These are phyloP conservation scores for Fraxinus excelsior DNA, from an alignment of 257 asterid species.

Conservation along the genomic window DNA sequence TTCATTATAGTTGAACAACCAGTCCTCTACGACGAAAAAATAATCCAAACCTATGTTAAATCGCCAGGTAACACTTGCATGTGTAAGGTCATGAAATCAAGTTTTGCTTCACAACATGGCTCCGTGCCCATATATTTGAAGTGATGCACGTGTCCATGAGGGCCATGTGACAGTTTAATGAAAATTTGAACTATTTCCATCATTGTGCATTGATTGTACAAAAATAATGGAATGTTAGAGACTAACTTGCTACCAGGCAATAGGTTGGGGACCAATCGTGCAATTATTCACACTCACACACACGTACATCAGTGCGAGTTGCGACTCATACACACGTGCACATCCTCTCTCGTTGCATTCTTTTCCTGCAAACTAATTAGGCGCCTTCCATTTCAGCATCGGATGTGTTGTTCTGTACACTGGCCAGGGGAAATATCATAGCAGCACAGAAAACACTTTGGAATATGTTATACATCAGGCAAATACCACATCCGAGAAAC, in stretches of 20 bases:
- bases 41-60: background rate
- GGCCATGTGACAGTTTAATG: background rate
- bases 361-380: slow-evolving; percentile 13
- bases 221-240: background rate
- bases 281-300: background rate
- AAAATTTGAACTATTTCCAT: background rate
- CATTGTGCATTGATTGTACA: background rate
- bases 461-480: slow-evolving; percentile 50
- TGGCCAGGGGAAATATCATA: slow-evolving; percentile 54
- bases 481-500: slow-evolving; percentile 35
- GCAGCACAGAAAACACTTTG: slow-evolving; percentile 46
- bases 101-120: background rate
- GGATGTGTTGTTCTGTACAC: slow-evolving; percentile 51
- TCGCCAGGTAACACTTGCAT: background rate
- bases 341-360: background rate
- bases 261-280: background rate
- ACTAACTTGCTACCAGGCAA: background rate
- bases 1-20: no score
- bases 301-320: background rate
- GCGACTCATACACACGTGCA: background rate
- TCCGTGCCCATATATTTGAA: background rate
- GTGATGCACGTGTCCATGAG: background rate
- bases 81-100: background rate
- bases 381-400: slow-evolving; percentile 47
- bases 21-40: background rate